Evolutionary conservation across 2,329 filamentous ascomycete genomes (phyloP).

Genomic region (Fonsecaea monophora): DNA sequence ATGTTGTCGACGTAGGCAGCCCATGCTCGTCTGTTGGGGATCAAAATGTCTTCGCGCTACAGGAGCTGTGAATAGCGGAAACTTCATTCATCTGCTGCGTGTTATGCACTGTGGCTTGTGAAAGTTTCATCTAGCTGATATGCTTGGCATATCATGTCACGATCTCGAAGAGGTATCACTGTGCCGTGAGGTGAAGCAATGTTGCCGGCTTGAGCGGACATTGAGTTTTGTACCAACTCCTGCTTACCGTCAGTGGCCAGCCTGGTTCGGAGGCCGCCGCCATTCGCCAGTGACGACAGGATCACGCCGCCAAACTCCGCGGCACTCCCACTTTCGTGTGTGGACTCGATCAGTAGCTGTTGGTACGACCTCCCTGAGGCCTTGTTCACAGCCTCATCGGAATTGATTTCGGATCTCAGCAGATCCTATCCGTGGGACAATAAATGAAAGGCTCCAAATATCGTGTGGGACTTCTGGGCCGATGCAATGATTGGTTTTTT

Average conservation of each 20-base stretch:
- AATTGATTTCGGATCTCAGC: background rate
- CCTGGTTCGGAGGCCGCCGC: background rate
- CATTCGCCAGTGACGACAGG: background rate
- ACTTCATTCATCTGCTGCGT: background rate
- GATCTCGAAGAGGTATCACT: background rate
- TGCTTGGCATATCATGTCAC: background rate
- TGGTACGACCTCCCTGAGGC: background rate
- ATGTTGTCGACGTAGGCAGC: conserved; percentile 10
- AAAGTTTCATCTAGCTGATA: background rate
- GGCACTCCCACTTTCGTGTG: background rate
- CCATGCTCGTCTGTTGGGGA: conserved; percentile 25
- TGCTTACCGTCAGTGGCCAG: background rate
- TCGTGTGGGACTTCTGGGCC: background rate
- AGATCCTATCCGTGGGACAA: background rate
- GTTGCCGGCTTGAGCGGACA: background rate
- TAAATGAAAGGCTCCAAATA: background rate
- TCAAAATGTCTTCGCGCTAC: conserved; percentile 34
- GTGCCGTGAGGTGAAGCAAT: background rate
- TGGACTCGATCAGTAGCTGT: background rate
- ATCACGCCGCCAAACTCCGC: background rate
- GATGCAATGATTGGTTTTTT: background rate
- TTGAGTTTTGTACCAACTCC: background rate
- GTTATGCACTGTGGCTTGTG: background rate
- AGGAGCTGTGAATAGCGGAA: conserved; percentile 33
- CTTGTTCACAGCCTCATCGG: background rate